These are phyloP conservation scores for Leccinellum albellum DNA, from an alignment of 768 basidiomycete genomes.

Conservation along the genomic window DNA sequence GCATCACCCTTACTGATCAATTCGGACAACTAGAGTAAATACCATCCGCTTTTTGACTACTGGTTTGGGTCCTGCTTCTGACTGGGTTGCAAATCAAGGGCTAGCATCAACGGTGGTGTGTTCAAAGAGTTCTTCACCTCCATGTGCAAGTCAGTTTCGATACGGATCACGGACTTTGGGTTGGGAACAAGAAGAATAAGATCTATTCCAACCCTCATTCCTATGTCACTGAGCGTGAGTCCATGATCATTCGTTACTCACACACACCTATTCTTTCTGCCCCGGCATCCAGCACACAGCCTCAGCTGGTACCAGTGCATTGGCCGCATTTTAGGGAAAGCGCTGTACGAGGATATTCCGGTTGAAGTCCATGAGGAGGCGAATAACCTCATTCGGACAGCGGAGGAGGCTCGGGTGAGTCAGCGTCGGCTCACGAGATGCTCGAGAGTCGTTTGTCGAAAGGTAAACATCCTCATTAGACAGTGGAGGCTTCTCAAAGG, in stretches of 20 bases:
- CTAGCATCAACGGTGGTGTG: slow-evolving; percentile 95
- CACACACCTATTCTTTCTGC: background rate
- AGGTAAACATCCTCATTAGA: too few relatives aligned
- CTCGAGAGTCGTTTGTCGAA: too few relatives aligned
- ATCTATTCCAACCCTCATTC: slow-evolving; percentile 92
- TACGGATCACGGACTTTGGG: slow-evolving; percentile 90
- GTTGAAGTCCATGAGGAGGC: too few relatives aligned
- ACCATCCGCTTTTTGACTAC: background rate
- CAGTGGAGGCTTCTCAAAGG: too few relatives aligned
- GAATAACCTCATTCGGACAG: too few relatives aligned
- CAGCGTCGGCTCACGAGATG: too few relatives aligned
- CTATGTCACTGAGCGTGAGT: slow-evolving; percentile 80
- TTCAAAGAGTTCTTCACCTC: slow-evolving; percentile 98
- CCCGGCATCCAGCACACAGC: slow-evolving; percentile 58
- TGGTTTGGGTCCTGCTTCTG: slow-evolving; percentile 1
- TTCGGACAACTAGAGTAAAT: slow-evolving; percentile 82
- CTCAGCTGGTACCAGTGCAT: slow-evolving; percentile 92
- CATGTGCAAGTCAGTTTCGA: slow-evolving; percentile 93
- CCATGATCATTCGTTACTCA: background rate
- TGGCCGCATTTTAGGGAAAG: slow-evolving; percentile 92
- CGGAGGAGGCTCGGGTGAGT: too few relatives aligned
- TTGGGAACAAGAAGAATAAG: slow-evolving; percentile 86
- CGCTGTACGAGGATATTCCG: slow-evolving; percentile 92
- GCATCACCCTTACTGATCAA: slow-evolving; percentile 91
- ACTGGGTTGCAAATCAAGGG: slow-evolving; percentile 38